Percentiles rank a stretch among this genome's conserved stretches.
Evolutionary conservation across 1,284 basidiomycete species (phyloP).

Genomic region (Xerocomus minutiporus): DNA sequence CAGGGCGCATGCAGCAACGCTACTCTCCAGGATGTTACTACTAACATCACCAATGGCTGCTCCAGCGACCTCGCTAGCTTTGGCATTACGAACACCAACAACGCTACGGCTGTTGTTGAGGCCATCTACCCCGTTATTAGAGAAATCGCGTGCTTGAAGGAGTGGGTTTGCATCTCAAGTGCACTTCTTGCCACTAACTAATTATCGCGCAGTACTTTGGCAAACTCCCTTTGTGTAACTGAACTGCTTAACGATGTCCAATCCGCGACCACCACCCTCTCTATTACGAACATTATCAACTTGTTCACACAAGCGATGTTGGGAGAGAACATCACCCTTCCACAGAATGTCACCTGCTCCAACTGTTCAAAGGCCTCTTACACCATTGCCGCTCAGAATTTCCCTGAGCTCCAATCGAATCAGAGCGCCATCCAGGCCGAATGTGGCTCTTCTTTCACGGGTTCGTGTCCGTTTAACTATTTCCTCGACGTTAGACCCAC

Average conservation of each 20-base stretch:
- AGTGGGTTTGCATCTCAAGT: conserved; percentile 39
- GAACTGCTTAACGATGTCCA: conserved; percentile 48
- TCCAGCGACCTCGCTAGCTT: conserved; percentile 40
- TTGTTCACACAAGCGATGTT: conserved; percentile 11
- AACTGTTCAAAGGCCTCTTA: conserved; percentile 45
- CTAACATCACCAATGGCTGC: conserved; percentile 47
- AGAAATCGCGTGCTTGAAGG: conserved; percentile 49
- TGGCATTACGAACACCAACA: conserved; percentile 18
- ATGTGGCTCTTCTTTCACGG: conserved; percentile 44
- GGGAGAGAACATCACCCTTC: conserved; percentile 13
- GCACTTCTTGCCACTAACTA: background rate
- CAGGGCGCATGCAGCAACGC: conserved; percentile 53
- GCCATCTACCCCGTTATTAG: conserved; percentile 48
- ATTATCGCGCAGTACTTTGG: conserved; percentile 32
- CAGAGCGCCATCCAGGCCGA: conserved; percentile 19
- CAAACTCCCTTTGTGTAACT: conserved; percentile 48
- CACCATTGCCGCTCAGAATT: conserved; percentile 31
- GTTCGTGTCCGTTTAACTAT: conserved; percentile 28
- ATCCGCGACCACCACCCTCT: conserved; percentile 22
- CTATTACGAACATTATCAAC: conserved; percentile 14
- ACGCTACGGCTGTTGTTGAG: conserved; percentile 30
- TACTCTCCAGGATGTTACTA: conserved; percentile 44
- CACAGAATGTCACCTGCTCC: conserved; percentile 42
- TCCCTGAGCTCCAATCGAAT: conserved; percentile 28
- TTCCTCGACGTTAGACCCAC: background rate